Conservation (phyloP, 441 rosid species). For the Syzygium syzygioides region DNA sequence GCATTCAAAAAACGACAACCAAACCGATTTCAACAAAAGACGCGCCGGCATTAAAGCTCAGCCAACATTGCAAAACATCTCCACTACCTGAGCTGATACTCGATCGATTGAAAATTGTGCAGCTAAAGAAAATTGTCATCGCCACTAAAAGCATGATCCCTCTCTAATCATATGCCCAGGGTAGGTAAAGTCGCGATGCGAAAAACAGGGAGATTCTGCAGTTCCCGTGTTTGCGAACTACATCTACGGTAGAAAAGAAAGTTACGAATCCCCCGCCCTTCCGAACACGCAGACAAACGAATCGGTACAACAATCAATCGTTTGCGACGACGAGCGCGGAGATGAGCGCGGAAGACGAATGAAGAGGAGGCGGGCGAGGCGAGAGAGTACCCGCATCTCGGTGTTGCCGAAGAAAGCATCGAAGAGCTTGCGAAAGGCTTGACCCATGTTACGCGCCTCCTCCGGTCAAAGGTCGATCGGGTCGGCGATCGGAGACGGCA, state of each 20-base stretch:
- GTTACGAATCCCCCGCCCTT: neutral
- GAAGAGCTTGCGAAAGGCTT: conserved; percentile 93
- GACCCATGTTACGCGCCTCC: conserved; percentile 46
- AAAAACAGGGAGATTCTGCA: neutral
- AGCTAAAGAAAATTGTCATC: neutral
- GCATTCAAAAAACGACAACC: neutral
- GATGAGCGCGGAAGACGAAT: neutral
- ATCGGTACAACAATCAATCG: neutral
- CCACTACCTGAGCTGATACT: neutral
- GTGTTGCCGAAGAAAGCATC: conserved; percentile 93
- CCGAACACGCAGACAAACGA: neutral
- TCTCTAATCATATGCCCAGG: neutral
- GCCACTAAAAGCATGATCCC: neutral
- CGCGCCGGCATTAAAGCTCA: neutral
- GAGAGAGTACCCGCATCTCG: conserved; percentile 82
- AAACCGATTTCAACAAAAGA: neutral
- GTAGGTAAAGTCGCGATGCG: neutral
- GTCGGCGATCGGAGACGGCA: neutral
- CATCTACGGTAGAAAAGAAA: neutral
- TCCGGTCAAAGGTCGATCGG: neutral
- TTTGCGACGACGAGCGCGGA: neutral
- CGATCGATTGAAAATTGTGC: neutral
- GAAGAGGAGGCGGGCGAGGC: conserved; percentile 3
- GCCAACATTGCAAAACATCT: neutral
- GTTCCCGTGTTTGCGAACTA: neutral